Evolutionary conservation across 2,329 filamentous ascomycete genomes (phyloP).

Genomic region (Pseudopithomyces maydicus): DNA sequence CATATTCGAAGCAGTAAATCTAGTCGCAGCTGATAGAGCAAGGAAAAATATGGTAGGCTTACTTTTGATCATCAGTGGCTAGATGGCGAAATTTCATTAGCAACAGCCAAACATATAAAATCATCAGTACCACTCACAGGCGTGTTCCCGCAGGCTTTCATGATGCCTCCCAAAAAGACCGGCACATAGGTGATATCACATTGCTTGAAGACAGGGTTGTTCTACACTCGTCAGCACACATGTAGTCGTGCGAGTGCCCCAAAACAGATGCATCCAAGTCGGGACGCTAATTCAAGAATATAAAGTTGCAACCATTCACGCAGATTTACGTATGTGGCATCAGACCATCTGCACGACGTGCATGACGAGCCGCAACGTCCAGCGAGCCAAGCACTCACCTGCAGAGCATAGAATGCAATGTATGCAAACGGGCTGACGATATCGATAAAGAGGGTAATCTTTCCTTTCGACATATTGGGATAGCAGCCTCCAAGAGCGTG

Average conservation of each 20-base stretch:
- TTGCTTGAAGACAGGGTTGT: constrained; percentile 60
- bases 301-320: too few relatives aligned
- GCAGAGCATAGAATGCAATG: constrained; percentile 61
- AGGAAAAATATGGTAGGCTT: background rate
- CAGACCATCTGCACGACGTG: too few relatives aligned
- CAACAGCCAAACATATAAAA: constrained; percentile 61
- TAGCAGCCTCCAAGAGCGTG: background rate
- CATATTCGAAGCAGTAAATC: too few relatives aligned
- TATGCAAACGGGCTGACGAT: constrained; percentile 66
- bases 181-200: constrained; percentile 63
- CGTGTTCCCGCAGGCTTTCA: constrained; percentile 60
- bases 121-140: constrained; percentile 51
- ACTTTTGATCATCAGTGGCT: constrained; percentile 2
- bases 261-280: too few relatives aligned
- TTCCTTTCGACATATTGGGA: constrained; percentile 50
- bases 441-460: constrained; percentile 64
- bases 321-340: too few relatives aligned
- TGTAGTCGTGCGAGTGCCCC: too few relatives aligned
- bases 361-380: too few relatives aligned
- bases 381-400: constrained; percentile 45
- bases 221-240: constrained; percentile 44
- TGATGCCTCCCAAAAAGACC: constrained; percentile 64
- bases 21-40: too few relatives aligned
- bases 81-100: background rate
- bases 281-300: too few relatives aligned